Evolutionary conservation across 1,284 basidiomycete species (phyloP).

Genomic region (Coriolopsis trogii): DNA sequence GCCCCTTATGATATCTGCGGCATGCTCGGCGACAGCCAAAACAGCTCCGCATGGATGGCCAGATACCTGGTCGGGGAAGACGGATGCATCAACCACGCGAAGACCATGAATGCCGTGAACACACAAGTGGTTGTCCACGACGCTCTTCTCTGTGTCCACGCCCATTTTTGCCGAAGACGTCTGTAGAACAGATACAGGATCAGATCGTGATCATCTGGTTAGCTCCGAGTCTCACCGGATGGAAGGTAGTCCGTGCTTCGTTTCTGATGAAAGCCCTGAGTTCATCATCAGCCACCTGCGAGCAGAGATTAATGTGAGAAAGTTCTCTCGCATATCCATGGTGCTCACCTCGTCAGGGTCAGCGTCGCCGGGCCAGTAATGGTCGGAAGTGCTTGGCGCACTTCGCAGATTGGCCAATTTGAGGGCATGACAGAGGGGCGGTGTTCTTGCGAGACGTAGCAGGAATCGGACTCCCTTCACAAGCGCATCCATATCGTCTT

Average conservation of each 20-base stretch:
- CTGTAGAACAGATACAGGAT: constrained; percentile 4
- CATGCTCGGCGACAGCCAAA: constrained; percentile 31
- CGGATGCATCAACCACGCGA: constrained; percentile 45
- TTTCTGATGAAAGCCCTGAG: constrained; percentile 34
- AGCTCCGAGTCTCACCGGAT: constrained; percentile 29
- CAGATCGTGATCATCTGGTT: too few relatives aligned
- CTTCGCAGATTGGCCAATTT: constrained; percentile 28
- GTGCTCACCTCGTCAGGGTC: constrained; percentile 28
- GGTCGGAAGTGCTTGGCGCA: constrained; percentile 13
- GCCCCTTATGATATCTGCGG: constrained; percentile 27
- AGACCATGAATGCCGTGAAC: constrained; percentile 40
- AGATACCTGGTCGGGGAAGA: constrained; percentile 35
- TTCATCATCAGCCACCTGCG: constrained; percentile 36
- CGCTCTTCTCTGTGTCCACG: constrained; percentile 13
- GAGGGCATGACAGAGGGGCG: constrained; percentile 34
- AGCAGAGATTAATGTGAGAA: not conserved
- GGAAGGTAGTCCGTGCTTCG: constrained; percentile 37
- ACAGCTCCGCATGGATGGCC: constrained; percentile 30
- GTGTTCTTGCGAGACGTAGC: constrained; percentile 28
- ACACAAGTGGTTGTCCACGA: constrained; percentile 19
- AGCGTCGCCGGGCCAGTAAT: constrained; percentile 32
- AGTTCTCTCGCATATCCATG: not conserved
- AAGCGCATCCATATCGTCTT: constrained; percentile 31
- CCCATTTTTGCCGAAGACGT: constrained; percentile 24
- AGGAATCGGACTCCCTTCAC: constrained; percentile 32